Base-by-base conservation (phyloP, 202 grass and related monocot species). In the Dendrocalamus latiflorus region DNA sequence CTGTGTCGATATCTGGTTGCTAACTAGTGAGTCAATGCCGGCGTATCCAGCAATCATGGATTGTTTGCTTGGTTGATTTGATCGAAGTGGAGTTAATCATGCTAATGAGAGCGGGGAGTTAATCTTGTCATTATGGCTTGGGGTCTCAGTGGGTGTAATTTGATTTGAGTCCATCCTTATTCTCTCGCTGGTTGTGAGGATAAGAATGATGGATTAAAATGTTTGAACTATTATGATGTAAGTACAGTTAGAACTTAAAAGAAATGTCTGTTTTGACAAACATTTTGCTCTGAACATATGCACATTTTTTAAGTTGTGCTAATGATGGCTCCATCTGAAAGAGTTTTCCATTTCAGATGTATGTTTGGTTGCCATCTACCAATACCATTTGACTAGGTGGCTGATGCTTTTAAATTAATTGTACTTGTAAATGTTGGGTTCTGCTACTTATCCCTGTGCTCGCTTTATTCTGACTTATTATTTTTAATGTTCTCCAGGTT, bases 401-500 rank as follows among this genome's bases (percentile, higher is more conserved):
- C 20, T 75, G 62, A 62, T 85, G 44, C 33, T 74, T 84, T 80
- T 21, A 39, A 22, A 53, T 68, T 74, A 26, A 75, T 6, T 61
- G 17, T n/a, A n/a, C 15, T 38, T 34, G 16, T 55, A 55, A 36
- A 56, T 57, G 9, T 41, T 68, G 36, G 36, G 64, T 69, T 55
- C 36, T 42, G 3, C 20, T 47, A 11, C 28, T 50, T 63, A 45
- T 82, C 18, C 55, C 20, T 18, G 6, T 18, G 15, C 4, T 64
- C 1, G 20, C 48, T 51, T 82, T 41, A 66, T 41, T 41, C 17
- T 75, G 76, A 81, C 26, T 21, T 15, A 61, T 68, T 70, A 30
- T 72, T 48, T 6, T 18, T 45, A 39, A 80, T 76, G 38, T 43
- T 85, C 6, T 47, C 13, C 84, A 99, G 97, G 97, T 99, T 99